Evolutionary conservation across 805 yeast genomes (phyloP), one percentile per base, ranked within the genome.

Genomic region (Ogataea corticis): DNA sequence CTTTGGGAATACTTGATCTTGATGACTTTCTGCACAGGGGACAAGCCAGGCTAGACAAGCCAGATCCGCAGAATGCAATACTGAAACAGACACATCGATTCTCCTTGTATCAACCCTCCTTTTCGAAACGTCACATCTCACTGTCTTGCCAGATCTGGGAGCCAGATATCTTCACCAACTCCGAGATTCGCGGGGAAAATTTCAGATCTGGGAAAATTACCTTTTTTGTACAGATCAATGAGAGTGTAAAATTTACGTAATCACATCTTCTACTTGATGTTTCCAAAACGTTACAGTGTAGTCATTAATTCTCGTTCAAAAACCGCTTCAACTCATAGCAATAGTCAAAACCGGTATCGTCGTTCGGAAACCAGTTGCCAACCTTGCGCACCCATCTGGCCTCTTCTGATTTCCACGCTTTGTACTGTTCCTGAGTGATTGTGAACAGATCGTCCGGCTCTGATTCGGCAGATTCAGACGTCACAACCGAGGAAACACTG

Each of bases 331-430:
- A 41, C 37, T 65, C 68, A 39, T 63, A 65, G 30, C 65, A 62
- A 30, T 58, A 59, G 4, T 50, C 56, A 34, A 62, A 52, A 16
- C 45, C 38, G 13, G 58, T 60, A 30, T 56, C 56, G 33, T 56
- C 56, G 31, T 51, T 50, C 1, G 67, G 66, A 39, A 67, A 67
- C 72, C 72, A 67, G 44, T 61, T 63, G 3, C 62, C 57, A 14
- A 66, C 69, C 45, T 67, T 67, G 16, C 69, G 49, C 3, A 42
- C 27, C 72, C 72, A 67, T 42, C 69, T 58, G 18, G 25, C 31
- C 42, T 66, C 69, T 48, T 67, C 72, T 23, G 42, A 34, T 35
- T 55, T 57, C 67, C 68, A 67, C 6, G 37, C 21, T 29, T 50
- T 58, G 42, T 58, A 60, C 50, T 56, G 54, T 1, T 60, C 69